These are phyloP conservation scores for Papiliotrema terrestris DNA, from an alignment of 1,284 basidiomycete species.

Conservation along the genomic window DNA sequence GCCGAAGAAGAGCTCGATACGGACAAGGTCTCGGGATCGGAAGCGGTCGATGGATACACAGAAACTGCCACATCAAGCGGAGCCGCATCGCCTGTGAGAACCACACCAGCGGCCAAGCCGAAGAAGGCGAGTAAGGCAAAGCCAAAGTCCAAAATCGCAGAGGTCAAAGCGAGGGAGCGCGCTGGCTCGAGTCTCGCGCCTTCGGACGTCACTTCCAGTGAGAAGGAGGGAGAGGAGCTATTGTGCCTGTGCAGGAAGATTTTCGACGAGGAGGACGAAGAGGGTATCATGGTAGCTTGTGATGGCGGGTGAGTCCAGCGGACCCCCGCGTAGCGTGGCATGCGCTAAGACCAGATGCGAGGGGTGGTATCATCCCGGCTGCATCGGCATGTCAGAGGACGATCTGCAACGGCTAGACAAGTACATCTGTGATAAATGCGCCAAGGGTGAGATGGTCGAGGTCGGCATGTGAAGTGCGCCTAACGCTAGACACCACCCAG, in stretches of 20 bases:
- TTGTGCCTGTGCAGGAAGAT: constrained; percentile 42
- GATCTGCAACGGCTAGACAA: constrained; percentile 38
- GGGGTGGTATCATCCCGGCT: constrained; percentile 45
- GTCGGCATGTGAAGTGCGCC: background rate
- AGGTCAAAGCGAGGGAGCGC: background rate
- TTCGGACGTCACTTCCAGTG: background rate
- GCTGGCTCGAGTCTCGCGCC: background rate
- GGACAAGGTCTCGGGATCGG: background rate
- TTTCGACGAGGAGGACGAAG: constrained; percentile 37
- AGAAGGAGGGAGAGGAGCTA: constrained; percentile 12
- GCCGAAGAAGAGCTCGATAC: constrained; percentile 9
- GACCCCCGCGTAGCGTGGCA: background rate
- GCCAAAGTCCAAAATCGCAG: background rate
- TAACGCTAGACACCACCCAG: constrained; percentile 24
- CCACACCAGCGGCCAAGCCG: background rate
- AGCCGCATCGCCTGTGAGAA: background rate
- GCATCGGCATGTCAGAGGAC: constrained; percentile 34
- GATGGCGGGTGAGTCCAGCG: constrained; percentile 26
- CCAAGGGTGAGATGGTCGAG: constrained; percentile 23
- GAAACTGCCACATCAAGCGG: background rate
- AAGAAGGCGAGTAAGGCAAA: background rate
- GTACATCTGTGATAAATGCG: constrained; percentile 43
- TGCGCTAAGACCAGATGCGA: constrained; percentile 29
- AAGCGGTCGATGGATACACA: background rate
- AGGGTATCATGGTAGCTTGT: constrained; percentile 39